Evolutionary conservation across 2,329 filamentous ascomycete species (phyloP), one percentile per base, ranked within the genome.

Genomic region (Fusarium tuaranense): DNA sequence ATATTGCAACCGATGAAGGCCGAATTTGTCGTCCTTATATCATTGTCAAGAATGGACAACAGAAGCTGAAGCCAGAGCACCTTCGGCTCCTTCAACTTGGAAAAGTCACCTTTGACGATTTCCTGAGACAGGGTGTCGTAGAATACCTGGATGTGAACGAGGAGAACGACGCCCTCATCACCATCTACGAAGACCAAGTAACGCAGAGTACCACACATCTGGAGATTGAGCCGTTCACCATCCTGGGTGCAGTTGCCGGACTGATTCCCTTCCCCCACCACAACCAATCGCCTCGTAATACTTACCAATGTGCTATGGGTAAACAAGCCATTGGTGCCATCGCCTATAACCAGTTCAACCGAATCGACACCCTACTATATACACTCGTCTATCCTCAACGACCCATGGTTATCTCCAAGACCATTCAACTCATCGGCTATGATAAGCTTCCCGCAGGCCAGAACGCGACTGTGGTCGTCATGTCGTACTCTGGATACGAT

Each of bases 281-380:
- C 87, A 99, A 99, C 84, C 97, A 99, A 83, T 99, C 97, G 18
- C 97, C 97, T 12, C 90, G 97, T 88, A 99, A 99, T 82, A 99
- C 97, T 0, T 99, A 99, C 81, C 96, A 98, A 88, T 98, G 96
- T 85, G 97, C 97, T 85, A 99, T 99, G 97, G 97, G 97, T 90
- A 99, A 99, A 86, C 97, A 99, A 93, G 97, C 97, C 44, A 98
- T 99, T 82, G 97, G 97, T 38, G 95, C 96, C 38, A 98, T 99
- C 81, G 97, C 96, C 18, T 97, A 98, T 81, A 99, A 99, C 81
- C 97, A 99, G 83, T 98, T 98, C 85, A 94, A 96, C 79, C 92
- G 97, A 67, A 98, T 99, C 82, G 97, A 99, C 80, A 98, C 96
- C 0, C 88, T 99, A 18, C 90, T 99, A 8, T 98, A 98, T 81